These are phyloP conservation scores for Botryotinia convoluta DNA, from an alignment of 2,329 filamentous ascomycete genomes.

Conservation along the genomic window DNA sequence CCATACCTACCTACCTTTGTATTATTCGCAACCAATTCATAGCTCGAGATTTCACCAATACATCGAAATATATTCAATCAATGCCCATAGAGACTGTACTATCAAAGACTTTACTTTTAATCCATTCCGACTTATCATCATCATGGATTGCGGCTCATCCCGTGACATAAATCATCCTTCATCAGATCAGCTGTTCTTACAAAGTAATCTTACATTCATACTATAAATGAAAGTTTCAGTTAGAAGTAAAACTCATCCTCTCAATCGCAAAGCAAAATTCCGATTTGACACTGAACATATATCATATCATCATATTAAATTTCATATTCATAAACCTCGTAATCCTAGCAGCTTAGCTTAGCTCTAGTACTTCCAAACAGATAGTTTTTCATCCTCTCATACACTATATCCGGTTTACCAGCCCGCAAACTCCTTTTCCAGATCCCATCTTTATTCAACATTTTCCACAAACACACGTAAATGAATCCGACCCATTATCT, in stretches of 20 bases:
- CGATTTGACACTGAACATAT: background rate
- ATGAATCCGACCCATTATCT: background rate
- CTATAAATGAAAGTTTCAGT: background rate
- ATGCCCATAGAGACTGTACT: background rate
- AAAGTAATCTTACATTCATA: background rate
- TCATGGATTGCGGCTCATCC: background rate
- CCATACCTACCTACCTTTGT: background rate
- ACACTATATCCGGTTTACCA: background rate
- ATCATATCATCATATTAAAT: background rate
- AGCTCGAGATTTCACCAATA: background rate
- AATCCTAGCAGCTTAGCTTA: background rate
- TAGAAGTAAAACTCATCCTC: background rate
- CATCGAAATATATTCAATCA: no score
- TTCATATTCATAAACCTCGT: background rate
- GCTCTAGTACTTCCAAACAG: background rate
- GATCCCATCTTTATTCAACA: background rate
- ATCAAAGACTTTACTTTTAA: background rate
- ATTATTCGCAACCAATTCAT: background rate
- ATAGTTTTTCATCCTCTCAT: background rate
- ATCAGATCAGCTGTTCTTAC: background rate
- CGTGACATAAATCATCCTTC: background rate
- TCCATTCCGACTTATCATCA: background rate
- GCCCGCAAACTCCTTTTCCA: background rate
- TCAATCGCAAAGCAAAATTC: background rate
- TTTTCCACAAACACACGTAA: background rate